A percentile compares a stretch with the other conserved stretches of the same genome.
phyloP scores from a whole-genome alignment of 169 alveolate genomes.

The Amoebophrya sp. region DNA sequence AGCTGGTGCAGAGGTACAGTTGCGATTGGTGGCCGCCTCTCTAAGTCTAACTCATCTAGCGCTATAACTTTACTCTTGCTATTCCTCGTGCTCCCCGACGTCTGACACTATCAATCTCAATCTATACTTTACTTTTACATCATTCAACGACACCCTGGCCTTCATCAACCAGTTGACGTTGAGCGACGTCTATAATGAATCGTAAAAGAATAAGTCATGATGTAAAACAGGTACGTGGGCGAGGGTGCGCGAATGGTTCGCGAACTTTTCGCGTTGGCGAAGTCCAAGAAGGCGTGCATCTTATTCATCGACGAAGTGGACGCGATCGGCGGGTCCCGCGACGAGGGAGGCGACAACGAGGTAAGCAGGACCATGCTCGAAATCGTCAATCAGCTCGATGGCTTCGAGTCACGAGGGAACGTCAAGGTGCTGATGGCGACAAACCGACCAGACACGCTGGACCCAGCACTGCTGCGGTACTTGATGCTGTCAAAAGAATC shows the following conservation, averaged over 20 bases:
- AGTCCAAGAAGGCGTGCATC: conserved; percentile 90
- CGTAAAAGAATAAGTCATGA: neutral
- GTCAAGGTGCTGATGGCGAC: conserved; percentile 90
- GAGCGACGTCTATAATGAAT: neutral
- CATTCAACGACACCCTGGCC: neutral
- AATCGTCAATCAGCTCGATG: conserved; percentile 96
- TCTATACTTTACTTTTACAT: neutral
- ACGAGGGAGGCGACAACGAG: conserved; percentile 98
- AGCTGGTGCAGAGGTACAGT: conserved; percentile 87
- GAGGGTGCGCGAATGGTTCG: conserved; percentile 99
- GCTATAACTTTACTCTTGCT: too few species aligned
- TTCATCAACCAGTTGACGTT: neutral
- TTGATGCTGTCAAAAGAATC: neutral
- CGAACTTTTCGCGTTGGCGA: conserved; percentile 92
- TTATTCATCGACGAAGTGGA: conserved; percentile 97
- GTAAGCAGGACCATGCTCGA: conserved; percentile 96
- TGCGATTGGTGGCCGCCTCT: too few species aligned
- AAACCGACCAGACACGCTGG: conserved; percentile 97
- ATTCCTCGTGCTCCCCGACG: too few species aligned
- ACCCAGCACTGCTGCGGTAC: conserved; percentile 91
- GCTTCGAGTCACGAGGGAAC: conserved; percentile 96
- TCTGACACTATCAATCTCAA: neutral
- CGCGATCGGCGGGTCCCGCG: conserved; percentile 90
- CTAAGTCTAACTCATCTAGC: too few species aligned
- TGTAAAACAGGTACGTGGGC: conserved; percentile 80